Evolutionary conservation across 768 basidiomycete genomes (phyloP), one percentile per base, ranked within the genome.

Genomic region (Lactifluus volemus): DNA sequence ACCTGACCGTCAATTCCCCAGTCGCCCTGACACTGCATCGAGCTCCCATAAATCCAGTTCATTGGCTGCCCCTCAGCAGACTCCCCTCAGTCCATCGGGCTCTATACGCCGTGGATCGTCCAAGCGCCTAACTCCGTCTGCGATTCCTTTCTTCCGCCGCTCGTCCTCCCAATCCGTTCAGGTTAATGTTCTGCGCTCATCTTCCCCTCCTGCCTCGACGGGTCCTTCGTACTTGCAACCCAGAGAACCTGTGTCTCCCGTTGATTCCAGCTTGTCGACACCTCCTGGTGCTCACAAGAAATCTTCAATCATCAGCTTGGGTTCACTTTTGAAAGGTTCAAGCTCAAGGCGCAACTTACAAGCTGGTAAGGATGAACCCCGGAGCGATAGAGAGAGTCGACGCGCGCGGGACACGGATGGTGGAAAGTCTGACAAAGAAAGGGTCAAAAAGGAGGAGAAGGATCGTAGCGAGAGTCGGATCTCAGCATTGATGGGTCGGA

Each of bases 61-160:
- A 21, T 73, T 83, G 57, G 76, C 80, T 8, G 77, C 84, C 14
- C 76, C 81, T 53, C 79, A 78, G 42, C 75, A 79, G 44, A 81
- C 78, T 15, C 85, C 89, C 19, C 80, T 89, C 25, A 91, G 88
- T 67, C 89, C 89, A 36, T 77, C 84, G 19, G 79, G 84, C 17
- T 89, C 88, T 15, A 72, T 85, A 47, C 82, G 84, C 55, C 83
- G 86, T 44, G 80, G 81, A 32, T 83, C 85, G 59, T 84, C 84
- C 25, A 92, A 86, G 71, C 85, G 93, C 60, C 81, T 93, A 49
- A 94, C 93, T 1, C 92, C 92, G 1, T 93, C 91, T 30, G 89
- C 91, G 14, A 96, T 96, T 61, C 93, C 93, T 2, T 96, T 96
- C 74, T 95, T 96, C 77, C 83, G 91, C 48, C 86, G 93, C 39